A percentile compares a stretch with the other conserved stretches of the same genome.
phyloP scores from a whole-genome alignment of 495 filamentous ascomycete genomes.

The Penicillium cosmopolitanum region DNA sequence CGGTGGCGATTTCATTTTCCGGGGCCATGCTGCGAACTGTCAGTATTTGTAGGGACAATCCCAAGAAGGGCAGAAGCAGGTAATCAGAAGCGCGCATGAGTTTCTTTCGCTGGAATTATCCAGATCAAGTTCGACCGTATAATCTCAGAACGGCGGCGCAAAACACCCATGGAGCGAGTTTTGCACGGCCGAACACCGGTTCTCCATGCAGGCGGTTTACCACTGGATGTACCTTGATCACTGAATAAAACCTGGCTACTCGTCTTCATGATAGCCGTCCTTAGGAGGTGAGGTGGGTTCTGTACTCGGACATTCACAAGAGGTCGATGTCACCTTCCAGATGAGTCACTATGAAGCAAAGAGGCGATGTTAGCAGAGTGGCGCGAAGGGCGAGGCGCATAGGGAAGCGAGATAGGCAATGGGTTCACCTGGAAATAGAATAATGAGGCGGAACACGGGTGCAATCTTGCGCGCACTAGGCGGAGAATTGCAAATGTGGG shows the following conservation, averaged over 20 bases:
- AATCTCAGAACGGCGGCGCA: conserved; percentile 55
- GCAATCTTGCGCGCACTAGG: neutral
- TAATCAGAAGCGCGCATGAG: conserved; percentile 50
- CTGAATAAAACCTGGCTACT: conserved; percentile 48
- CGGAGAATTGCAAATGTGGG: neutral
- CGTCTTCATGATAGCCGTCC: conserved; percentile 45
- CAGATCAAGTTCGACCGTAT: conserved; percentile 68
- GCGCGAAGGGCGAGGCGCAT: neutral
- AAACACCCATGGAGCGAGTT: neutral
- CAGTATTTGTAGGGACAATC: conserved; percentile 18
- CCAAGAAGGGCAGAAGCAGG: neutral
- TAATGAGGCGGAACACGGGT: neutral
- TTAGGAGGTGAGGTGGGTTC: conserved; percentile 32
- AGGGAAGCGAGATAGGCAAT: neutral
- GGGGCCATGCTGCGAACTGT: conserved; percentile 41
- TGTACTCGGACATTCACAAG: conserved; percentile 31
- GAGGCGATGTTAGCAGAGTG: conserved; percentile 10
- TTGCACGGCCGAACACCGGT: conserved; percentile 50
- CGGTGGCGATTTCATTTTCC: conserved; percentile 34
- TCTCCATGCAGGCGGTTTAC: conserved; percentile 48
- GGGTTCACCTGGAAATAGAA: conserved; percentile 10
- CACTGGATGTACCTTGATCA: conserved; percentile 53
- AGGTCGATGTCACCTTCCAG: conserved; percentile 6
- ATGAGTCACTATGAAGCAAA: conserved; percentile 30
- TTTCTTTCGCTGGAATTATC: conserved; percentile 65